Base-by-base conservation (phyloP, 768 basidiomycete genomes). In the Tulasnella sp. region DNA sequence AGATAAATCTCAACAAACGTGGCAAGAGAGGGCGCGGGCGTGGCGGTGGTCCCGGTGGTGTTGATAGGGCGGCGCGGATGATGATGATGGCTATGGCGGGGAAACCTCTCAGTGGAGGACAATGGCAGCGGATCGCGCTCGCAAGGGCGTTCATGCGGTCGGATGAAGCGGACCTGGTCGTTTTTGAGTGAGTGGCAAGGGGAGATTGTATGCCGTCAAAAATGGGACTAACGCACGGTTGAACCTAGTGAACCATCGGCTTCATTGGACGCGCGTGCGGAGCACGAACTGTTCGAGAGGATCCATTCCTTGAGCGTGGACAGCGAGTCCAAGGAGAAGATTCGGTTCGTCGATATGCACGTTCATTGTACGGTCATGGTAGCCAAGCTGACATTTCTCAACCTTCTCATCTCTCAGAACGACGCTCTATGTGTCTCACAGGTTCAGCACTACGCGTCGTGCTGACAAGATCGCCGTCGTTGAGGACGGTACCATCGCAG, bases 161-260 rank as follows among this genome's bases (percentile, higher is more conserved):
- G 15, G 51, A 78, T 75, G 45, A 59, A 38, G 66, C 86, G 81
- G 87, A 92, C 70, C 72, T 93, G 12, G 73, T 92, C 29, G 70
- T 92, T 42, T 87, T 92, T 67, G 91, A 93, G 69, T 88, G 89
- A 73, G 87, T 87, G 15, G n/a, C n/a, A n/a, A n/a, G n/a, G n/a
- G n/a, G n/a, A n/a, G n/a, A n/a, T n/a, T n/a, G n/a, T n/a, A n/a
- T n/a, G n/a, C n/a, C n/a, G n/a, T n/a, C n/a, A n/a, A n/a, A n/a
- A n/a, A n/a, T n/a, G n/a, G n/a, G n/a, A n/a, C n/a, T n/a, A n/a
- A n/a, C n/a, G n/a, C n/a, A n/a, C n/a, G n/a, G n/a, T n/a, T n/a
- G n/a, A n/a, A 1, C 11, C 3, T 44, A 69, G 68, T 50, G 68
- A 70, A 52, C 68, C 69, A 15, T 68, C 67, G 1, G 63, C 68